These are phyloP conservation scores for Sarocladium oryzae DNA, from an alignment of 2,329 filamentous ascomycete genomes.

Conservation along the genomic window DNA sequence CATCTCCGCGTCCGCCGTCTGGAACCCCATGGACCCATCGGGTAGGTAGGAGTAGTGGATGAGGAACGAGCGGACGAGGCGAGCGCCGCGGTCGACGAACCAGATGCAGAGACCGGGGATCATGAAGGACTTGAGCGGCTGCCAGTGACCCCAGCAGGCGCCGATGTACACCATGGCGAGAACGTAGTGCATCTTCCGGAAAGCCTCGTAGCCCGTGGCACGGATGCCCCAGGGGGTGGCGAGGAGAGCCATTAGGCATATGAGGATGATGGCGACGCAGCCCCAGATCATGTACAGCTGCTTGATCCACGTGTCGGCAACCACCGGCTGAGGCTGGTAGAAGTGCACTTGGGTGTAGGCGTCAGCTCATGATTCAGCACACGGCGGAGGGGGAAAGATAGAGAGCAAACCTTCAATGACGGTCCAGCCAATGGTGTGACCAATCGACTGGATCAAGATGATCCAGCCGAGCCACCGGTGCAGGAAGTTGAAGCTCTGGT, in stretches of 20 bases:
- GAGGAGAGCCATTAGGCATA: conserved; percentile 54
- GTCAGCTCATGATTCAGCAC: background rate
- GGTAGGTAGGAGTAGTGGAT: conserved; percentile 47
- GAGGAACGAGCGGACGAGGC: conserved; percentile 50
- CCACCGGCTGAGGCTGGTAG: conserved; percentile 64
- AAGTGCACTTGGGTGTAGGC: too few species aligned
- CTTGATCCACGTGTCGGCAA: conserved; percentile 49
- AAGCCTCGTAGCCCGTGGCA: conserved; percentile 68
- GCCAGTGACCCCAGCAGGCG: conserved; percentile 71
- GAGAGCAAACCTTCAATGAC: conserved; percentile 47
- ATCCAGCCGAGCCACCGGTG: conserved; percentile 71
- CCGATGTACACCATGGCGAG: conserved; percentile 69
- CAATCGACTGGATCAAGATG: conserved; percentile 52
- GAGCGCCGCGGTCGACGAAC: conserved; percentile 54
- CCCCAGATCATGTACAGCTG: conserved; percentile 70
- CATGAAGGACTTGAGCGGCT: conserved; percentile 60
- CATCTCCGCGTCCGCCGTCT: conserved; percentile 39
- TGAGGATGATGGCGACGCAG: conserved; percentile 57
- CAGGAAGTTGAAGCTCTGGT: conserved; percentile 71
- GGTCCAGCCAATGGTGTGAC: conserved; percentile 51
- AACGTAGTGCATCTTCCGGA: conserved; percentile 67
- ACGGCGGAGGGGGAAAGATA: background rate
- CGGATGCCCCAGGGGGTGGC: conserved; percentile 52
- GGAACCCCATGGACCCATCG: conserved; percentile 43
- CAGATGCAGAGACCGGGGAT: conserved; percentile 60